A percentile compares a stretch with the other conserved stretches of the same genome.
Conservation (phyloP, 2,329 filamentous ascomycete species). For the Xylaria sp. region DNA sequence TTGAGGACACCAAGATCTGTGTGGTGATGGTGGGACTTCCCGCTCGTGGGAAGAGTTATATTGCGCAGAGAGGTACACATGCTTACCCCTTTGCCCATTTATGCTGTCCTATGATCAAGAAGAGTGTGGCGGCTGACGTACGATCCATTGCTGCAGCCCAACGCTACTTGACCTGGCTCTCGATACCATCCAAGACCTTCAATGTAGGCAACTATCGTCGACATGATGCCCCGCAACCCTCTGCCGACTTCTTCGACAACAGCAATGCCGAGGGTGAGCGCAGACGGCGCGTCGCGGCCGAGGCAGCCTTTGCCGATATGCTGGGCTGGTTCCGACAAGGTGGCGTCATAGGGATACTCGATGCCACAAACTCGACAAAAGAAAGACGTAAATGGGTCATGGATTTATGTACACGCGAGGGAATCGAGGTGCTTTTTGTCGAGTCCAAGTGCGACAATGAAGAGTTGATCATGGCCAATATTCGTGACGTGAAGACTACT, state of each 20-base stretch:
- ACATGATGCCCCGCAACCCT: conserved; percentile 86
- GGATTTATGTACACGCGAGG: conserved; percentile 77
- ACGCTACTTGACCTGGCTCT: conserved; percentile 96
- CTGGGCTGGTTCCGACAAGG: conserved; percentile 85
- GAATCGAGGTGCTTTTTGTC: conserved; percentile 92
- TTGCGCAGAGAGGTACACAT: conserved; percentile 88
- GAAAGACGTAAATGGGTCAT: conserved; percentile 89
- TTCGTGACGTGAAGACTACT: conserved; percentile 95
- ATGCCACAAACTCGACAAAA: conserved; percentile 97
- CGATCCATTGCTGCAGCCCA: conserved; percentile 67
- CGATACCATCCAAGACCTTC: conserved; percentile 92
- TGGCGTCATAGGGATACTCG: conserved; percentile 90
- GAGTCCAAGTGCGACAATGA: conserved; percentile 98
- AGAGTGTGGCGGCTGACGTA: conserved; percentile 15
- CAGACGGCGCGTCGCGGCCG: conserved; percentile 85
- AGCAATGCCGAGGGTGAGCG: conserved; percentile 91
- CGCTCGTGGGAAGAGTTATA: conserved; percentile 95
- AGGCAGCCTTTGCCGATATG: conserved; percentile 95
- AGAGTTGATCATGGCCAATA: conserved; percentile 97
- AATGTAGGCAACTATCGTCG: conserved; percentile 97
- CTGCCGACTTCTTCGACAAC: conserved; percentile 94
- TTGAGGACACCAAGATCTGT: conserved; percentile 95
- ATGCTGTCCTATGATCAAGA: neutral
- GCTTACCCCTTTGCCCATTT: neutral
- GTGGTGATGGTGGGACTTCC: conserved; percentile 99